These are phyloP conservation scores for Russula abietina DNA, from an alignment of 768 basidiomycete genomes.

Conservation along the genomic window DNA sequence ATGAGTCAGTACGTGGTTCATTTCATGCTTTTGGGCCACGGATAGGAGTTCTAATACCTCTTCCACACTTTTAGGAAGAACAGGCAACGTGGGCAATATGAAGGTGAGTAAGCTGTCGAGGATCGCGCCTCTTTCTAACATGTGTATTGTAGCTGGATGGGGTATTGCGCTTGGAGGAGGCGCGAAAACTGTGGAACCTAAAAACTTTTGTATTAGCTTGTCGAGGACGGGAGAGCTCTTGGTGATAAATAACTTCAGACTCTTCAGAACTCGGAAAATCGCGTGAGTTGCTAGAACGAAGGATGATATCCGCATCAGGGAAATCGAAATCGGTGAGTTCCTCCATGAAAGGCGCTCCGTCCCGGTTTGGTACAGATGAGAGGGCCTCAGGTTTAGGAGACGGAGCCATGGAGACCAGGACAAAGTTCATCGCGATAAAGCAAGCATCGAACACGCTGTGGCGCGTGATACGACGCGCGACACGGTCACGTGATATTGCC, in stretches of 20 bases:
- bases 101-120: conserved; percentile 6
- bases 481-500: too few species aligned
- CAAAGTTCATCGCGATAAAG: too few species aligned
- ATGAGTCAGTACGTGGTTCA: neutral
- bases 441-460: too few species aligned
- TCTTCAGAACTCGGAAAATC: conserved; percentile 43
- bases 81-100: neutral
- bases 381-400: neutral
- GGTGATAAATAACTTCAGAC: conserved; percentile 37
- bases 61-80: conserved; percentile 2
- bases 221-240: conserved; percentile 39
- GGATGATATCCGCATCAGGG: conserved; percentile 38
- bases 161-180: neutral
- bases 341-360: neutral
- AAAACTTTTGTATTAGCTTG: conserved; percentile 23
- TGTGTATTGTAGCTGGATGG: neutral
- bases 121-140: neutral
- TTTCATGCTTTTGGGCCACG: conserved; percentile 3
- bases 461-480: too few species aligned
- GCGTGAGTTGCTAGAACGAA: conserved; percentile 39
- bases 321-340: conserved; percentile 30
- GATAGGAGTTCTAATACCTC: conserved; percentile 3
- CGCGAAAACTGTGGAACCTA: neutral
- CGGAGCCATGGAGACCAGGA: neutral
- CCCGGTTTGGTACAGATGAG: neutral